Evolutionary conservation across 331 rosid genomes (phyloP), one percentile per base, ranked within the genome.

Genomic region (Quercus phellos): DNA sequence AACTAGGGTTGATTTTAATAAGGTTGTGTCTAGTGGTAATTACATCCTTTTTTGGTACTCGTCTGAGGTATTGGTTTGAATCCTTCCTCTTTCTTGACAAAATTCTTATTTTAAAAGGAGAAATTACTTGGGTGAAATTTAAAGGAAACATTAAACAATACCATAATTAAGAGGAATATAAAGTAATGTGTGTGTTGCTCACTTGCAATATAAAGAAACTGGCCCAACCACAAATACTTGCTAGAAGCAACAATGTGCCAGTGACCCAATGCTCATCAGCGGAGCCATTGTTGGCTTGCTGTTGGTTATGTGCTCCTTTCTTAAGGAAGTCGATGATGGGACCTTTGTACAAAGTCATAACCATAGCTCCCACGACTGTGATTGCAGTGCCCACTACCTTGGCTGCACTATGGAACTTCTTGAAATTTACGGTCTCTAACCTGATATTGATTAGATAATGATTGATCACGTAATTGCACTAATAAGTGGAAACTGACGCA

Each of bases 161-260:
- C 35, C 67, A 55, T 4, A 19, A 5, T 55, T 55, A 56, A 38
- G 11, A 2, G 46, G 11, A 9, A 17, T 55, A 11, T 13, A 22
- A 26, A n/a, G 24, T 58, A 58, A 22, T 1, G 34, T 30, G 26
- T 26, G 19, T 35, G 11, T 64, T 30, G 79, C 83, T 84, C 55
- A 93, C 98, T 90, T 93, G 98, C 72, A 93, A 79, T 68, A 93
- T 88, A 84, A 93, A 91, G 97, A 91, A 93, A 38, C 91, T 85
- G 17, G 97, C 90, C 98, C 98, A 93, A n/a, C 97, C 81, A 17
- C 83, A 80, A 78, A 86, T 86, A 77, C 98, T 90, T 58, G 85
- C 81, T 0, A 93, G 78, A 79, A 93, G 95, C 87, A 80, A 51
- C 26, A 88, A 3, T 6, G 97, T 83, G 75, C 98, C 98, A 38